Evolutionary conservation across 176 grass and related monocot genomes (phyloP).

Genomic region (Avena sativa): DNA sequence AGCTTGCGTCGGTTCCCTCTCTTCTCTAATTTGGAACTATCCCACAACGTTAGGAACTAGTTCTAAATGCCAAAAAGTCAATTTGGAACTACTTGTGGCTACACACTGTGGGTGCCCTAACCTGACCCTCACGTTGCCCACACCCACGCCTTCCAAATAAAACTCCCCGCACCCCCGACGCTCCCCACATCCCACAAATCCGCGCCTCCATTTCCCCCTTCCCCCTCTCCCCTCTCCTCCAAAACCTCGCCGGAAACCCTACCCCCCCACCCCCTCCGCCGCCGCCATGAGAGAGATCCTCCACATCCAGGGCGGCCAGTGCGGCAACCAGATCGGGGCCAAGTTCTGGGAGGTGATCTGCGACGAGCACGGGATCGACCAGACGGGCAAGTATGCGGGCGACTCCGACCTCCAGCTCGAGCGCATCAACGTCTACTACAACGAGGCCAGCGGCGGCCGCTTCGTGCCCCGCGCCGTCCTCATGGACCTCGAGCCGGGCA

Average conservation of each 20-base stretch:
- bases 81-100: too few species aligned
- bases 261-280: not conserved
- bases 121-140: not conserved
- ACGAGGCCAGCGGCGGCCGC: constrained; percentile 68
- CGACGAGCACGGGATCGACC: constrained; percentile 94
- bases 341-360: constrained; percentile 98
- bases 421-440: constrained; percentile 98
- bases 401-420: constrained; percentile 87
- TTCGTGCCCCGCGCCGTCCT: constrained; percentile 89
- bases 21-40: too few species aligned
- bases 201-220: not conserved
- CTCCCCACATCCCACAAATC: not conserved
- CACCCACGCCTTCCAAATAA: not conserved
- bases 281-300: constrained; percentile 88
- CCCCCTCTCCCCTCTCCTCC: not conserved
- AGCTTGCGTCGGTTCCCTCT: too few species aligned
- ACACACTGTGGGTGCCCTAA: too few species aligned
- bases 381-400: constrained; percentile 61
- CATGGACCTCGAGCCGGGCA: constrained; percentile 95
- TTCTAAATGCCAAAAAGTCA: too few species aligned
- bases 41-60: too few species aligned
- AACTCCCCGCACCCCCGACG: not conserved
- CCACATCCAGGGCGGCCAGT: constrained; percentile 93
- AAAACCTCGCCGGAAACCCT: constrained; percentile 42
- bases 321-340: constrained; percentile 97